phyloP scores from a whole-genome alignment of 116 monocot species.

The Phalaenopsis hybrid region DNA sequence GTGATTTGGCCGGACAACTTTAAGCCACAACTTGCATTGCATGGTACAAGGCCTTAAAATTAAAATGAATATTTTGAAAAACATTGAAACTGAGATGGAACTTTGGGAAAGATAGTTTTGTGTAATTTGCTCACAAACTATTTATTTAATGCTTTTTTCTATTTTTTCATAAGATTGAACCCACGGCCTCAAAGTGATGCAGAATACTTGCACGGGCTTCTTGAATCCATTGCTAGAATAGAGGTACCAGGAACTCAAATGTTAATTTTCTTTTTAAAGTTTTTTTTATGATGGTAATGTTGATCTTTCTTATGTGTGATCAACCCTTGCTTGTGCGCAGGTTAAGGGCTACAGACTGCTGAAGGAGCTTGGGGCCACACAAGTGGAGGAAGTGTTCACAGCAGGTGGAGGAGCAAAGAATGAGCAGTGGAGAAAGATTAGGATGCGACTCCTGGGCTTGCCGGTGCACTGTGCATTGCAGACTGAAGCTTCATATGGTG shows the following conservation, averaged over 20 bases:
- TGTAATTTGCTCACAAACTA: no score
- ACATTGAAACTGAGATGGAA: no score
- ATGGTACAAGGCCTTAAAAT: no score
- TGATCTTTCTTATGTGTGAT: no score
- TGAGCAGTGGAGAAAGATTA: slow-evolving; percentile 54
- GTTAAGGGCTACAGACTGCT: slow-evolving; percentile 55
- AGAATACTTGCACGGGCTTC: slow-evolving; percentile 68
- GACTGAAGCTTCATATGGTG: slow-evolving; percentile 81
- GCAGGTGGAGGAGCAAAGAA: slow-evolving; percentile 79
- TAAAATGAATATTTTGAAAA: no score
- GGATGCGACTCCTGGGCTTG: slow-evolving; percentile 63
- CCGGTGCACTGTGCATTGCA: slow-evolving; percentile 48
- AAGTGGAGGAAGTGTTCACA: slow-evolving; percentile 62
- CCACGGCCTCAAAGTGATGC: slow-evolving; percentile 59
- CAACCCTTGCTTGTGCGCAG: slow-evolving; percentile 14
- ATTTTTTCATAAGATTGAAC: slow-evolving; percentile 32
- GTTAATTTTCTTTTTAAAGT: no score
- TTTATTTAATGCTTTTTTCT: no score
- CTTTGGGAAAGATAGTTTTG: no score
- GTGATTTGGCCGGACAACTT: no score
- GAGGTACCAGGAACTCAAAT: slow-evolving; percentile 37
- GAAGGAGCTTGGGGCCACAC: slow-evolving; percentile 61
- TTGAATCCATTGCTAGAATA: slow-evolving; percentile 79
- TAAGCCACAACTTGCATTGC: no score
- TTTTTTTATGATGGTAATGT: no score